These are phyloP conservation scores for Chrysoporthe puriensis DNA, from an alignment of 2,329 filamentous ascomycete genomes.

Conservation along the genomic window DNA sequence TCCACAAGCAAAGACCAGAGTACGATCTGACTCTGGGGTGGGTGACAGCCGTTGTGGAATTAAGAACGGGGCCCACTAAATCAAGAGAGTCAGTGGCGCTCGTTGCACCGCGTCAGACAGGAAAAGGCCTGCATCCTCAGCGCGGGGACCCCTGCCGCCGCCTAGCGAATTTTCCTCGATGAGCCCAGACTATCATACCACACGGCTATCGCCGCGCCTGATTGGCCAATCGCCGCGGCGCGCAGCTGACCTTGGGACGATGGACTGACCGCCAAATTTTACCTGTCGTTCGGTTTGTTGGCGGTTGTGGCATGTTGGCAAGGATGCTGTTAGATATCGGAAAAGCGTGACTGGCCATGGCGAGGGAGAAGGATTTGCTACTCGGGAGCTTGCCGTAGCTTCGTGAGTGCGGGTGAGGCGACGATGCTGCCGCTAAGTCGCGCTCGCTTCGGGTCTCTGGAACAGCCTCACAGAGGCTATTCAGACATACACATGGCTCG, in stretches of 20 bases:
- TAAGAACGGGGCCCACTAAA: neutral
- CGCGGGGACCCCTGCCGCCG: slow-evolving; percentile 3
- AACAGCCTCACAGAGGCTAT: neutral
- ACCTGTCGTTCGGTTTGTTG: slow-evolving; percentile 28
- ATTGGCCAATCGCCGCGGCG: slow-evolving; percentile 27
- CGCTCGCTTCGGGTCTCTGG: neutral
- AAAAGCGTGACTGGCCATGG: slow-evolving; percentile 8
- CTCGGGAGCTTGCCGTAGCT: slow-evolving; percentile 1
- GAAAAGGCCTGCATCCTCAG: neutral
- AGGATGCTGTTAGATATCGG: neutral
- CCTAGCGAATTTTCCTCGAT: slow-evolving; percentile 16
- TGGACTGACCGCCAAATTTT: slow-evolving; percentile 23
- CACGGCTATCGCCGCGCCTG: slow-evolving; percentile 27
- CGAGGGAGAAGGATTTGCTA: neutral
- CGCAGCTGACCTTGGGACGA: slow-evolving; percentile 17
- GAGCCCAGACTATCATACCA: slow-evolving; percentile 26
- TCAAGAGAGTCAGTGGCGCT: neutral
- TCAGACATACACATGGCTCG: neutral
- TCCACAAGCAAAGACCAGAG: slow-evolving; percentile 14
- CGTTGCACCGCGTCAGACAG: slow-evolving; percentile 1
- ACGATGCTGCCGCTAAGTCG: neutral
- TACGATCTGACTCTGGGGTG: slow-evolving; percentile 2
- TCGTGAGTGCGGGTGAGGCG: slow-evolving; percentile 10
- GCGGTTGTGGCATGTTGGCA: slow-evolving; percentile 23
- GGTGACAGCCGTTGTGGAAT: slow-evolving; percentile 7